Evolutionary conservation across 805 yeast species (phyloP).

Genomic region (Yamadazyma paraphyllophila): DNA sequence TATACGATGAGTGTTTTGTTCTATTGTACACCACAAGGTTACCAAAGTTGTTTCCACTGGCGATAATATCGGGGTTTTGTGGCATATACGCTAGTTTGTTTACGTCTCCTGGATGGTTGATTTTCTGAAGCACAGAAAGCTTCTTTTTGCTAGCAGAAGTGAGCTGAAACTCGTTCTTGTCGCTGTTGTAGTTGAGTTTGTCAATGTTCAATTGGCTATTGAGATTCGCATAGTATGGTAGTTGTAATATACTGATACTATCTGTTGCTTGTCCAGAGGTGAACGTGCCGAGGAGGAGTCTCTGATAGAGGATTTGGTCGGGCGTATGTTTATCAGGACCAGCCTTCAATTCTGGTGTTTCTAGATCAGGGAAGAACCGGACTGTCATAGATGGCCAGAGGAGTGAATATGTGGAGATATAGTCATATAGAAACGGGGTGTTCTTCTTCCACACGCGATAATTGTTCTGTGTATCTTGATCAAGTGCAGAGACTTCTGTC

Average conservation of each 20-base stretch:
- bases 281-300: constrained; percentile 61
- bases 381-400: constrained; percentile 44
- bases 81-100: constrained; percentile 76
- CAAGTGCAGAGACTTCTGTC: too few species aligned
- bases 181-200: constrained; percentile 34
- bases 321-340: neutral
- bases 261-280: constrained; percentile 60
- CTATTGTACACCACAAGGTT: constrained; percentile 68
- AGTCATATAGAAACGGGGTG: constrained; percentile 42
- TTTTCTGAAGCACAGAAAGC: constrained; percentile 48
- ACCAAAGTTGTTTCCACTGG: constrained; percentile 68
- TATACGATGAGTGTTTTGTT: constrained; percentile 63
- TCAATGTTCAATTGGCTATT: constrained; percentile 37
- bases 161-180: constrained; percentile 41
- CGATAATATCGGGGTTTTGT: constrained; percentile 80
- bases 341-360: constrained; percentile 6
- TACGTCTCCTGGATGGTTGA: constrained; percentile 70
- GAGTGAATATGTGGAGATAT: constrained; percentile 37
- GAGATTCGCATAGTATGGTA: constrained; percentile 29
- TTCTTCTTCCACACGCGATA: constrained; percentile 46
- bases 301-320: constrained; percentile 18
- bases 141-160: constrained; percentile 26
- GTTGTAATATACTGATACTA: constrained; percentile 36
- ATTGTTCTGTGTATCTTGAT: constrained; percentile 24
- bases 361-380: constrained; percentile 43